phyloP scores from a whole-genome alignment of 352 stramenopile species.

The Globisporangium heterothallicum region DNA sequence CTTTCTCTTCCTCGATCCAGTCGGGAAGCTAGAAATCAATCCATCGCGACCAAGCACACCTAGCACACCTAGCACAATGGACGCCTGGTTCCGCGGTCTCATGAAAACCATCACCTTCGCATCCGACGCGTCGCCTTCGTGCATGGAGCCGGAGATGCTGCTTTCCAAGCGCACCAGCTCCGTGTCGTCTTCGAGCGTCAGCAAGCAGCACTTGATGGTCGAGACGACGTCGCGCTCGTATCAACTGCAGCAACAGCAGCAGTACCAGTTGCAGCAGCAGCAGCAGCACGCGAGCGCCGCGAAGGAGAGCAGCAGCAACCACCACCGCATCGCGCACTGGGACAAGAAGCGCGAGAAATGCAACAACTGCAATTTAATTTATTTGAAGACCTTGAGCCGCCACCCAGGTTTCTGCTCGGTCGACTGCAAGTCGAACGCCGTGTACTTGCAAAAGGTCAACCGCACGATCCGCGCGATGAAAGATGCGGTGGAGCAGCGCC shows the following conservation, averaged over 20 bases:
- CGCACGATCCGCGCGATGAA: constrained; percentile 78
- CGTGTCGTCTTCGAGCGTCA: neutral
- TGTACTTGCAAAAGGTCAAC: constrained; percentile 81
- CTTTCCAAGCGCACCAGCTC: constrained; percentile 12
- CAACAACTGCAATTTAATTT: constrained; percentile 80
- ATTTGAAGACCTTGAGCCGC: constrained; percentile 78
- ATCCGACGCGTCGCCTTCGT: neutral
- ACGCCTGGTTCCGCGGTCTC: constrained; percentile 28
- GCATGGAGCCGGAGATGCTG: constrained; percentile 24
- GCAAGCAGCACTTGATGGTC: neutral
- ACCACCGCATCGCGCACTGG: constrained; percentile 62
- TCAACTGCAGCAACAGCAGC: neutral
- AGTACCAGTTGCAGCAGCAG: constrained; percentile 15
- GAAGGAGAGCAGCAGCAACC: constrained; percentile 21
- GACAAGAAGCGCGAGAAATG: constrained; percentile 86
- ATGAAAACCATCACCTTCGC: constrained; percentile 15
- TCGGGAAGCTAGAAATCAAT: constrained; percentile 1
- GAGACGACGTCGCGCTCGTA: constrained; percentile 1
- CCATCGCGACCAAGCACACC: neutral
- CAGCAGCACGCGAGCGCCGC: constrained; percentile 9
- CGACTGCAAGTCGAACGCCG: constrained; percentile 86
- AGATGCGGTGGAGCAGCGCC: constrained; percentile 48
- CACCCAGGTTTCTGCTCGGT: constrained; percentile 78
- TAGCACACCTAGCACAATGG: constrained; percentile 22
- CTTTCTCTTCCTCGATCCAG: too few species aligned